Conservation (phyloP, 2,329 filamentous ascomycete genomes). For the Fusarium armeniacum region DNA sequence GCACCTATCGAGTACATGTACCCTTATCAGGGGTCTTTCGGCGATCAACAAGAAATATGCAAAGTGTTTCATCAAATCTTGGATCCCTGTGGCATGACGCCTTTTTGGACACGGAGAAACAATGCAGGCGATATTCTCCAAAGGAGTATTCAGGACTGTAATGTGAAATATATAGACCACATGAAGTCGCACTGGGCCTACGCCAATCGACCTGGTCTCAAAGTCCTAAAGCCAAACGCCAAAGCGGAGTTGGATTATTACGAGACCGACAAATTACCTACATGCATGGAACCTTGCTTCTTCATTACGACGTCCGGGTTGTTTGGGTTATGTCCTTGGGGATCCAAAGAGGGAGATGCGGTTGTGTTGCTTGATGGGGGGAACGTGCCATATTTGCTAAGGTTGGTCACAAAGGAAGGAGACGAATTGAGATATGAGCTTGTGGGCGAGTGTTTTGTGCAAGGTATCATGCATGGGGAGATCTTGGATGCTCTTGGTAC, state of each 20-base stretch:
- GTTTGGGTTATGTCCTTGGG: slow-evolving; percentile 38
- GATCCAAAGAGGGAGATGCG: slow-evolving; percentile 22
- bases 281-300: slow-evolving; percentile 26
- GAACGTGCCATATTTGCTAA: slow-evolving; percentile 32
- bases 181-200: slow-evolving; percentile 31
- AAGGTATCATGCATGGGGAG: slow-evolving; percentile 37
- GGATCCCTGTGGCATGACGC: slow-evolving; percentile 31
- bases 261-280: slow-evolving; percentile 12
- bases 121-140: background rate
- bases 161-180: slow-evolving; percentile 29
- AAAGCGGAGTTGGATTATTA: background rate
- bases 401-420: background rate
- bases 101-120: slow-evolving; percentile 17
- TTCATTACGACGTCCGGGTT: slow-evolving; percentile 20
- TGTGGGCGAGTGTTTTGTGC: slow-evolving; percentile 33
- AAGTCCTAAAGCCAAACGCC: background rate
- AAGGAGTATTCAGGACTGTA: background rate
- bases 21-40: slow-evolving; percentile 6
- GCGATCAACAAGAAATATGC: background rate
- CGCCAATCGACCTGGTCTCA: background rate
- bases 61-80: slow-evolving; percentile 30
- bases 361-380: slow-evolving; percentile 30
- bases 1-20: slow-evolving; percentile 24
- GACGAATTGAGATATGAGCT: slow-evolving; percentile 3
- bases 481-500: background rate